A percentile compares a stretch with the other conserved stretches of the same genome.
Evolutionary conservation across 352 stramenopile genomes (phyloP).

Genomic region (Thalassiosira hispida): DNA sequence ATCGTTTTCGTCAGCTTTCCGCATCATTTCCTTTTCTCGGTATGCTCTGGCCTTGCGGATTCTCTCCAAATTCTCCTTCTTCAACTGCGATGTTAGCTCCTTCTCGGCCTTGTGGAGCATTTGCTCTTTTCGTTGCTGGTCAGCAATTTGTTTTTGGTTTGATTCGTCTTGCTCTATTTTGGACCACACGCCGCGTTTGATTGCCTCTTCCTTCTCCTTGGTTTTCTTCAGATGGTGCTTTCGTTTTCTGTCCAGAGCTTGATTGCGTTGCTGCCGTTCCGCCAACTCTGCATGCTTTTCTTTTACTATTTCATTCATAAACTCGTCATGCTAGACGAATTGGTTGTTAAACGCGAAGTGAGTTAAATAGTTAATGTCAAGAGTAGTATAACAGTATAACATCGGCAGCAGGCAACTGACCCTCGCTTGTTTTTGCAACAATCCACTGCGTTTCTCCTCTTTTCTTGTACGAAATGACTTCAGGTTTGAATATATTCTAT

Average conservation of each 20-base stretch:
- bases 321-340: conserved; percentile 30
- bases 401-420: too few species aligned
- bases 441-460: conserved; percentile 16
- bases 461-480: conserved; percentile 24
- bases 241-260: conserved; percentile 37
- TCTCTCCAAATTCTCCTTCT: conserved; percentile 38
- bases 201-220: conserved; percentile 38
- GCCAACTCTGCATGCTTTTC: conserved; percentile 22
- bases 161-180: conserved; percentile 48
- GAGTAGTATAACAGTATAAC: too few species aligned
- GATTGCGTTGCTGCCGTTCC: conserved; percentile 20
- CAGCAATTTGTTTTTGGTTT: conserved; percentile 17
- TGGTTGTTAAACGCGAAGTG: conserved; percentile 31
- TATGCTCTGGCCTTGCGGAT: conserved; percentile 41
- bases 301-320: conserved; percentile 27
- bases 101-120: conserved; percentile 40
- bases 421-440: conserved; percentile 27
- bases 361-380: too few species aligned
- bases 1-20: conserved; percentile 40
- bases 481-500: conserved; percentile 37
- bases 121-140: conserved; percentile 31
- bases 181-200: conserved; percentile 18
- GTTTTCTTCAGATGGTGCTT: conserved; percentile 26
- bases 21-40: conserved; percentile 23
- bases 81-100: conserved; percentile 40